phyloP scores from a whole-genome alignment of 805 yeast genomes.

The Candida suzukii region DNA sequence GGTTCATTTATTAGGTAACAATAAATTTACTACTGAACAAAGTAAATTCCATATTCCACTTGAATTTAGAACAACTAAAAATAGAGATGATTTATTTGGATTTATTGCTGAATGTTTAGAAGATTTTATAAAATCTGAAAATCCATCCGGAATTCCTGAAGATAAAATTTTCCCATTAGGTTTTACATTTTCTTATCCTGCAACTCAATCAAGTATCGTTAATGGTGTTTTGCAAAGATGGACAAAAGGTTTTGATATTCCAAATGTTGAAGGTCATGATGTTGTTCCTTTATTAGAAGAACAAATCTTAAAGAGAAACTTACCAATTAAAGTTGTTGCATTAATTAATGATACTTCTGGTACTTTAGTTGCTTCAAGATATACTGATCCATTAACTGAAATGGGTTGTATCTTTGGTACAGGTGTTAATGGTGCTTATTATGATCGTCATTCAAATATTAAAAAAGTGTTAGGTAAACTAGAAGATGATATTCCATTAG shows the following conservation, averaged over 20 bases:
- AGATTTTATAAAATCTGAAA: constrained; percentile 57
- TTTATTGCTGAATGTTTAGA: constrained; percentile 85
- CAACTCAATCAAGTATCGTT: constrained; percentile 74
- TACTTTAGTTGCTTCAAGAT: constrained; percentile 92
- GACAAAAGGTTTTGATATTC: constrained; percentile 98
- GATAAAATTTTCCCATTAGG: constrained; percentile 70
- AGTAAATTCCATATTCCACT: constrained; percentile 80
- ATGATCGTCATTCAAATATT: constrained; percentile 66
- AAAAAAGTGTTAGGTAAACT: constrained; percentile 79
- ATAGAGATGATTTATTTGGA: constrained; percentile 71
- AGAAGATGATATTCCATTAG: constrained; percentile 54
- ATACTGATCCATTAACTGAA: constrained; percentile 83
- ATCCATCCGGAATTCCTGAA: constrained; percentile 59
- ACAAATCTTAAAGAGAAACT: constrained; percentile 55
- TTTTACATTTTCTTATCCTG: constrained; percentile 94
- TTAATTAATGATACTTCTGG: constrained; percentile 97
- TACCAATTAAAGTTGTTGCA: constrained; percentile 88
- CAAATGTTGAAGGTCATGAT: constrained; percentile 90
- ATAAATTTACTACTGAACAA: constrained; percentile 83
- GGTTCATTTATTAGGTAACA: constrained; percentile 55
- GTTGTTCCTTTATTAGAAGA: constrained; percentile 87
- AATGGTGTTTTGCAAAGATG: constrained; percentile 90
- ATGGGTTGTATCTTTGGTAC: constrained; percentile 98
- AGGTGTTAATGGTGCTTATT: constrained; percentile 97
- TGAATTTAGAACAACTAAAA: constrained; percentile 68